Evolutionary conservation across 2,329 filamentous ascomycete genomes (phyloP).

Genomic region (Ceratocystiopsis minuta): DNA sequence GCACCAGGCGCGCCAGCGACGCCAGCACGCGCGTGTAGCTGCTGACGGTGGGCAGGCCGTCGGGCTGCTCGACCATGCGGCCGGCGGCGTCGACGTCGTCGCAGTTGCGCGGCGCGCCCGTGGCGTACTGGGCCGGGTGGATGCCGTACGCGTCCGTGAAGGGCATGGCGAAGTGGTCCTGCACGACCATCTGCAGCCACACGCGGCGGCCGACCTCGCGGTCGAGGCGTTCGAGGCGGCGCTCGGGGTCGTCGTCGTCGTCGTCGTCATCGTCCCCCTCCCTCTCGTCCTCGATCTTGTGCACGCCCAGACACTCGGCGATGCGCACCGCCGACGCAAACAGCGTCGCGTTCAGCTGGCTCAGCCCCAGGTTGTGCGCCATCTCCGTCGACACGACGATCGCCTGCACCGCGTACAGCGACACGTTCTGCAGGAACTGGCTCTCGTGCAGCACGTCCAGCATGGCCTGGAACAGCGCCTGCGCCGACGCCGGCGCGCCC

Average conservation of each 20-base stretch:
- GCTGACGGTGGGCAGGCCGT: constrained; percentile 8
- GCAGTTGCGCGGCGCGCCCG: constrained; percentile 15
- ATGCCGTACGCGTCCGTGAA: constrained; percentile 21
- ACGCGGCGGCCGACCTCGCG: constrained; percentile 18
- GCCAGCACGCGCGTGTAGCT: constrained; percentile 14
- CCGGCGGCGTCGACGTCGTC: constrained; percentile 15
- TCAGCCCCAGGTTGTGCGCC: constrained; percentile 20
- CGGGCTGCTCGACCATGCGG: constrained; percentile 8
- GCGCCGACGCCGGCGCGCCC: constrained; percentile 4
- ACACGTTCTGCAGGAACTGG: constrained; percentile 15
- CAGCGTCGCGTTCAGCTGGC: constrained; percentile 15
- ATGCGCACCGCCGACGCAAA: constrained; percentile 19
- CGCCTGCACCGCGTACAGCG: constrained; percentile 18
- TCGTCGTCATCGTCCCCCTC: background rate
- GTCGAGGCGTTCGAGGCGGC: constrained; percentile 9
- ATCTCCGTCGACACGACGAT: constrained; percentile 19
- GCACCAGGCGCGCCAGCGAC: constrained; percentile 16
- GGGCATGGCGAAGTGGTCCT: constrained; percentile 18
- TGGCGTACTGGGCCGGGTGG: constrained; percentile 17
- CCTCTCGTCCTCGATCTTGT: constrained; percentile 7
- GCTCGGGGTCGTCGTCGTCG: background rate
- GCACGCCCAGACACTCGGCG: constrained; percentile 12
- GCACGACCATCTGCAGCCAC: constrained; percentile 21
- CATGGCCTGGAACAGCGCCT: constrained; percentile 15
- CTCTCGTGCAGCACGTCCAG: constrained; percentile 15